Evolutionary conservation across 1,284 basidiomycete species (phyloP), one percentile per base, ranked within the genome.

Genomic region (Pulveroboletus sp.): DNA sequence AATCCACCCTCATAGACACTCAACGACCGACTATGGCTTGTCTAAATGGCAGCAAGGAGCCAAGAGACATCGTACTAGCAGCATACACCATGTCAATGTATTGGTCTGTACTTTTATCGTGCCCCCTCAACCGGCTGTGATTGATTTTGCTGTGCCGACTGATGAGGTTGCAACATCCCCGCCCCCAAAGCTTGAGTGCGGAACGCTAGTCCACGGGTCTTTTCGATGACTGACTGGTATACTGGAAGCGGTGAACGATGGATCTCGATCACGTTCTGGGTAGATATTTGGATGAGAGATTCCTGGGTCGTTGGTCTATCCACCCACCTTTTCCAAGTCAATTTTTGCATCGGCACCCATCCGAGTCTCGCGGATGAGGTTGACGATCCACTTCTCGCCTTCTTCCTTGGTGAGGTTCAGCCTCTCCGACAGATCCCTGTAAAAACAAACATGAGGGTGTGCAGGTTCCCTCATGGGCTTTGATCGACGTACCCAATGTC

Each of bases 381-480:
- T 98, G 67, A 98, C 96, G 63, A 99, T 96, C 96, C 96, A 99
- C 74, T 97, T 97, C 73, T 98, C 96, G 56, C 96, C 97, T 69
- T 98, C 96, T 65, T 95, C 94, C 53, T 82, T 85, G 25, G 91
- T 89, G 54, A 98, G 83, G 75, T 98, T 98, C 36, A 99, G 82
- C 15, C 96, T 87, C 69, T 92, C 89, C 18, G 95, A 96, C 31
- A 99, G 83, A 70, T 98, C 94, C 60, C 92, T 94, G 62, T 10
- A 48, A 11, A 22, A 22, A 22, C 0, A 2, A 50, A 38, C 2
- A 28, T 58, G 1, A 54, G 52, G 24, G 3, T 22, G 17, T 11
- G 5, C 1, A 0, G 5, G 22, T 18, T 38, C 12, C 2, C 24
- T 52, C 33, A 8, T 20, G 14, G 31, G 40, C 26, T 29, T 39